Percentiles rank a stretch among this genome's conserved stretches.
phyloP scores from a whole-genome alignment of 2,329 filamentous ascomycete species.

The Epichloe brachyelytri region DNA sequence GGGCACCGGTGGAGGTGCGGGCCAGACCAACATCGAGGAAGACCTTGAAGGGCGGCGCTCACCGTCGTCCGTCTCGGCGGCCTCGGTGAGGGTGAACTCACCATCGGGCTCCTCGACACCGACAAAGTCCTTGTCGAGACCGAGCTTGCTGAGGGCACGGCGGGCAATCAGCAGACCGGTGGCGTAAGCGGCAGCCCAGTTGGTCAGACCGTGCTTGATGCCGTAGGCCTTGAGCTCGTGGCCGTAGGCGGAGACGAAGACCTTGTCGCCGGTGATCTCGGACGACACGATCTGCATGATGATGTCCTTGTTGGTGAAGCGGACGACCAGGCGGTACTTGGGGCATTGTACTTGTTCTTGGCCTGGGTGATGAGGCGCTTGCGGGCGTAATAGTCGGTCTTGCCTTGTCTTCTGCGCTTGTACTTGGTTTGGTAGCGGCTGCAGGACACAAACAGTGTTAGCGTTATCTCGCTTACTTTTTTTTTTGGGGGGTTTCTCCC shows the following conservation, averaged over 20 bases:
- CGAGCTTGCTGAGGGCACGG: slow-evolving; percentile 93
- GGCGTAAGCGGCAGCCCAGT: slow-evolving; percentile 97
- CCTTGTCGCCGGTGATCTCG: slow-evolving; percentile 96
- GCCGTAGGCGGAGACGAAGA: slow-evolving; percentile 82
- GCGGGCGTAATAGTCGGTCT: slow-evolving; percentile 99
- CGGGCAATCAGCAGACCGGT: slow-evolving; percentile 95
- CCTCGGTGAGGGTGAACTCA: slow-evolving; percentile 93
- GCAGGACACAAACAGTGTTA: slow-evolving; percentile 7
- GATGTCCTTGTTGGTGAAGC: slow-evolving; percentile 99
- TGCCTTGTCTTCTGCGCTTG: slow-evolving; percentile 88
- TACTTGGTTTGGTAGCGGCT: slow-evolving; percentile 99
- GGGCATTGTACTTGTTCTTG: slow-evolving; percentile 99
- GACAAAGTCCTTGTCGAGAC: slow-evolving; percentile 80
- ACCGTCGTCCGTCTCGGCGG: slow-evolving; percentile 76
- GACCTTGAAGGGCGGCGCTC: slow-evolving; percentile 97
- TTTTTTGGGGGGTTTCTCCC: too few relatives aligned
- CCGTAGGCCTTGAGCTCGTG: slow-evolving; percentile 98
- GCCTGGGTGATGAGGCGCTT: slow-evolving; percentile 99
- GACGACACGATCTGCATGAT: slow-evolving; percentile 94
- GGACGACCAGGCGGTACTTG: slow-evolving; percentile 99
- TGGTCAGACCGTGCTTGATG: slow-evolving; percentile 96
- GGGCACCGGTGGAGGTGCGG: slow-evolving; percentile 95
- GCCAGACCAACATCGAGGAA: slow-evolving; percentile 95
- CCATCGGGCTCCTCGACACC: slow-evolving; percentile 96
- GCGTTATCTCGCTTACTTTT: too few relatives aligned